Base-by-base conservation (phyloP, 805 yeast genomes). In the Kregervanrija pseudodelftensis region DNA sequence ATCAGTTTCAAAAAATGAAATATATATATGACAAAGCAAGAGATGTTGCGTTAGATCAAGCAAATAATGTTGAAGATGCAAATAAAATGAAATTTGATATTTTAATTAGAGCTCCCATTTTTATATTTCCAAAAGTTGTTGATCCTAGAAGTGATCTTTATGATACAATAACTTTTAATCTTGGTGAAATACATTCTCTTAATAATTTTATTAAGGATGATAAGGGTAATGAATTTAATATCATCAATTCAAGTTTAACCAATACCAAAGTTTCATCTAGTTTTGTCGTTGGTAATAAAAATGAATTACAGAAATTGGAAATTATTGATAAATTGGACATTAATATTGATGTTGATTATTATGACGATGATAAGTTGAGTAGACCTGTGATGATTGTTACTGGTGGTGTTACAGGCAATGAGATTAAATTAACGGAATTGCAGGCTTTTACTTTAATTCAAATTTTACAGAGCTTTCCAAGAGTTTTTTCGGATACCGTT, bases 1-100 rank as follows among this genome's bases (percentile, higher is more conserved):
- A 77, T 51, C 84, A 83, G 53, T 85, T 95, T 56, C 82, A 79
- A 47, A 76, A 76, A 53, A 87, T 91, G 95, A 93, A 93, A 62
- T 77, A 76, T 4, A 71, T 90, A n/a, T 95, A 85, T 61, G 99
- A 93, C 56, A 69, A 76, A 15, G 95, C 98, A 0, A 75, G 98
- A 46, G 87, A 83, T 55, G 86, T 89, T 10, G 96, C 98, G 0
- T 76, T 88, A 52, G 77, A 83, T 52, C 95, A 86, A 60, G 93
- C 93, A 0, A 78, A 50, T 31, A 74, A 65, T 41, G 70, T 76
- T 47, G 77, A 77, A 42, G 70, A 66, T 45, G 77, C 85, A 1
- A 73, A 68, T 39, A 75, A 72, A 51, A 79, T 89, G 64, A 79
- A 80, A 50, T 75, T 90, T 58, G 85, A 90, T 54, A 64, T 95